A percentile compares a stretch with the other conserved stretches of the same genome.
Evolutionary conservation across 441 rosid species (phyloP).

Genomic region (Bruguiera hainesii): DNA sequence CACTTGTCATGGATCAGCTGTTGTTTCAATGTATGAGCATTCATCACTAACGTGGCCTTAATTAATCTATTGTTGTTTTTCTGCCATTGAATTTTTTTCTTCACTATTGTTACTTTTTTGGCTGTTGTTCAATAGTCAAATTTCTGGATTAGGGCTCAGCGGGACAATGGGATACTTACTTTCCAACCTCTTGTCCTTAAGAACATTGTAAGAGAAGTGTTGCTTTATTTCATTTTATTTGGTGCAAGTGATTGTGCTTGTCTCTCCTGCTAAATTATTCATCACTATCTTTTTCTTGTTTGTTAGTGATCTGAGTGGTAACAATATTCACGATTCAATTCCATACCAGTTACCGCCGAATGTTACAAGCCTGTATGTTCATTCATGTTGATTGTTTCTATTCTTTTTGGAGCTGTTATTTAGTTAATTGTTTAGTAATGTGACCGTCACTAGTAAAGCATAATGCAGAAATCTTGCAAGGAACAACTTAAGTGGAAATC

Average conservation of each 20-base stretch:
- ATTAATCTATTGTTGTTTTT: not conserved
- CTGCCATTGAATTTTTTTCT: conserved; percentile 2
- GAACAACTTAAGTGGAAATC: conserved; percentile 77
- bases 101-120: conserved; percentile 10
- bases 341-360: conserved; percentile 96
- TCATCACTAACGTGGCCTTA: not conserved
- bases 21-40: conserved; percentile 66
- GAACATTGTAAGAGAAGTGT: conserved; percentile 52
- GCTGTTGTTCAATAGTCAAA: conserved; percentile 43
- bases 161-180: conserved; percentile 95
- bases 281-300: conserved; percentile 16
- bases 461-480: conserved; percentile 78
- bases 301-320: conserved; percentile 79
- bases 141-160: conserved; percentile 70
- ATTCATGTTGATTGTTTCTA: conserved; percentile 5
- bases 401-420: conserved; percentile 8
- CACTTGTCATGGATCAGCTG: conserved; percentile 78
- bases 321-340: conserved; percentile 70
- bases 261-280: conserved; percentile 18
- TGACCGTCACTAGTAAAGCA: conserved; percentile 8
- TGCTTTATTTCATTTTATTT: conserved; percentile 5
- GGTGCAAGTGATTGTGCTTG: conserved; percentile 7
- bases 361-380: conserved; percentile 79
- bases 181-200: conserved; percentile 58
- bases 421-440: conserved; percentile 6